Conservation (phyloP, 306 rosid species). For the Prunus mira region DNA sequence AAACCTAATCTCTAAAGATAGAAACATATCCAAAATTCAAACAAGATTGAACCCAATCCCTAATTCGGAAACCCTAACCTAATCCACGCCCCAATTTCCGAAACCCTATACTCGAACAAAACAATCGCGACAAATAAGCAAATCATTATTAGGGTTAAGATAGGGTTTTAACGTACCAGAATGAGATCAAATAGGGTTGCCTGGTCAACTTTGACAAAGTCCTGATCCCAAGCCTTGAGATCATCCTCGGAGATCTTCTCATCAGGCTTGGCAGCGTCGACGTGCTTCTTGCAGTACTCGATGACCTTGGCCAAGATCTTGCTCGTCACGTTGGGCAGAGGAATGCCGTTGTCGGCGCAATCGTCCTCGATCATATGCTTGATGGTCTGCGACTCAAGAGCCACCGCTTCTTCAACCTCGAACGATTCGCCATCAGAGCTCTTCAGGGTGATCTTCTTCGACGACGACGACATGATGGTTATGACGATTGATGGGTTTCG, state of each 20-base stretch:
- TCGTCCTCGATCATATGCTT: conserved; percentile 75
- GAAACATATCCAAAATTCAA: too few relatives aligned
- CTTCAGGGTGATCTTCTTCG: conserved; percentile 55
- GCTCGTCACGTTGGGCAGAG: conserved; percentile 74
- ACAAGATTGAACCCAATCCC: background rate
- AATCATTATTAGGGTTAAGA: too few relatives aligned
- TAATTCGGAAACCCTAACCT: conserved; percentile 1
- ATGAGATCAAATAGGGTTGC: conserved; percentile 80
- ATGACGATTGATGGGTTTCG: background rate
- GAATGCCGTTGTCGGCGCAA: conserved; percentile 63
- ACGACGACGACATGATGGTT: conserved; percentile 26
- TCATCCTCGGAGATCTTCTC: conserved; percentile 54
- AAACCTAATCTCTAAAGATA: background rate
- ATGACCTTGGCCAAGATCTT: conserved; percentile 76
- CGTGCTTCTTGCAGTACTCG: conserved; percentile 76
- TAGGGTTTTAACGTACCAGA: conserved; percentile 30
- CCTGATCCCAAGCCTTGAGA: conserved; percentile 60
- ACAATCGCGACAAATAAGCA: background rate
- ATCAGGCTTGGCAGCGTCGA: conserved; percentile 37
- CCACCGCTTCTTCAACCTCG: conserved; percentile 71
- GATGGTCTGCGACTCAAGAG: conserved; percentile 72
- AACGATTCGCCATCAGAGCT: conserved; percentile 78
- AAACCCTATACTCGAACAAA: background rate
- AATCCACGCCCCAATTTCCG: background rate
- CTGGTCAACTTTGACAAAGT: conserved; percentile 74